Conservation (phyloP, 495 filamentous ascomycete species). For the Lichenothelia convexa region DNA sequence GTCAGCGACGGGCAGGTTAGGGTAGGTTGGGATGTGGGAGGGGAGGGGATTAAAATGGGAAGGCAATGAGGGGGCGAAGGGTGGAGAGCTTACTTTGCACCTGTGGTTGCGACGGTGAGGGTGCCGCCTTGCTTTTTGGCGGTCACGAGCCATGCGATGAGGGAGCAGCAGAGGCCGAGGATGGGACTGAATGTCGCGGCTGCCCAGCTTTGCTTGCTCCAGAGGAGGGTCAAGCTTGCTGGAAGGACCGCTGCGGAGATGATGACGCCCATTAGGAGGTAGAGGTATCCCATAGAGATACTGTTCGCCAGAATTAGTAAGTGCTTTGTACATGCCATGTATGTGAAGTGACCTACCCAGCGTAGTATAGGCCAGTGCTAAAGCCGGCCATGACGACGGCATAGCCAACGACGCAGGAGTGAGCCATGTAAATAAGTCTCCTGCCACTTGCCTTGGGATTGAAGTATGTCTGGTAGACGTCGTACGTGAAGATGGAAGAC, state of each 20-base stretch:
- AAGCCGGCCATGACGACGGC: conserved; percentile 74
- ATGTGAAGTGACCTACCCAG: conserved; percentile 2
- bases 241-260: conserved; percentile 68
- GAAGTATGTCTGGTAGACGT: conserved; percentile 48
- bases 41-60: not conserved
- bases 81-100: conserved; percentile 39
- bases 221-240: conserved; percentile 61
- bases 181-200: conserved; percentile 59
- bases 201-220: conserved; percentile 68
- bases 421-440: conserved; percentile 71
- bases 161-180: conserved; percentile 53
- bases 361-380: conserved; percentile 58
- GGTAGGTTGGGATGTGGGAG: conserved; percentile 36
- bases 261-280: conserved; percentile 83
- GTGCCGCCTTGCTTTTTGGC: conserved; percentile 57
- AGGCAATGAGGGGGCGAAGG: not conserved
- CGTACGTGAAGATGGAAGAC: conserved; percentile 83
- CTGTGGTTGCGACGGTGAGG: conserved; percentile 58
- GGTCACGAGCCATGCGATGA: conserved; percentile 84
- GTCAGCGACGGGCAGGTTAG: conserved; percentile 58
- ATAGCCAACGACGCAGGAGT: conserved; percentile 56
- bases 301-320: conserved; percentile 29
- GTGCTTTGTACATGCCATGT: not conserved
- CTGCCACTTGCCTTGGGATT: conserved; percentile 42
- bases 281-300: conserved; percentile 58